Evolutionary conservation across 2,329 filamentous ascomycete species (phyloP).

Genomic region (Trichoderma gracile): DNA sequence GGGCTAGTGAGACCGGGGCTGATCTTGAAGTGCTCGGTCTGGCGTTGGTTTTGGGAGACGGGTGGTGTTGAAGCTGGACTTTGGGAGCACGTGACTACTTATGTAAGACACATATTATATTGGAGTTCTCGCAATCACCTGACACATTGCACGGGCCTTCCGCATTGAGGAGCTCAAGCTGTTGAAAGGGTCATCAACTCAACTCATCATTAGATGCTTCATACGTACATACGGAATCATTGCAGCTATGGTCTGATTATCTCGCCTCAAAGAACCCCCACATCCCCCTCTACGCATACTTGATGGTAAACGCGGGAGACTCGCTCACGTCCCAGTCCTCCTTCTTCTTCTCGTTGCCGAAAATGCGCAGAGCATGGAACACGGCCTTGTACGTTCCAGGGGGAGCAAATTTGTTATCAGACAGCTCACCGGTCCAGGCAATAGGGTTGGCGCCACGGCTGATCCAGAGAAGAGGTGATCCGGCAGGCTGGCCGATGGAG

Average conservation of each 20-base stretch:
- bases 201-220: too few relatives aligned
- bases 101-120: too few relatives aligned
- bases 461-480: slow-evolving; percentile 43
- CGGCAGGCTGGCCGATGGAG: slow-evolving; percentile 46
- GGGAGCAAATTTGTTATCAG: slow-evolving; percentile 49
- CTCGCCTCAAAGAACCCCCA: not conserved
- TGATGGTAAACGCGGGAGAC: slow-evolving; percentile 47
- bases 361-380: slow-evolving; percentile 52
- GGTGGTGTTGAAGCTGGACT: not conserved
- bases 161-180: too few relatives aligned
- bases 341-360: slow-evolving; percentile 47
- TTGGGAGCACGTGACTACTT: slow-evolving; percentile 5
- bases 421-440: slow-evolving; percentile 50
- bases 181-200: too few relatives aligned
- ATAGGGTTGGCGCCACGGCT: slow-evolving; percentile 33
- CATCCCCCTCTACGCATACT: slow-evolving; percentile 37
- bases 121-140: too few relatives aligned
- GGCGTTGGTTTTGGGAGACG: not conserved
- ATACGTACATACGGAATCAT: not conserved
- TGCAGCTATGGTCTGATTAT: not conserved
- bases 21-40: slow-evolving; percentile 2
- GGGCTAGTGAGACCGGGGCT: slow-evolving; percentile 15
- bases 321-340: slow-evolving; percentile 51
- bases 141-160: too few relatives aligned
- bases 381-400: slow-evolving; percentile 53